Conservation (phyloP, 140 eudicot genomes). For the Senecio squalidus region DNA sequence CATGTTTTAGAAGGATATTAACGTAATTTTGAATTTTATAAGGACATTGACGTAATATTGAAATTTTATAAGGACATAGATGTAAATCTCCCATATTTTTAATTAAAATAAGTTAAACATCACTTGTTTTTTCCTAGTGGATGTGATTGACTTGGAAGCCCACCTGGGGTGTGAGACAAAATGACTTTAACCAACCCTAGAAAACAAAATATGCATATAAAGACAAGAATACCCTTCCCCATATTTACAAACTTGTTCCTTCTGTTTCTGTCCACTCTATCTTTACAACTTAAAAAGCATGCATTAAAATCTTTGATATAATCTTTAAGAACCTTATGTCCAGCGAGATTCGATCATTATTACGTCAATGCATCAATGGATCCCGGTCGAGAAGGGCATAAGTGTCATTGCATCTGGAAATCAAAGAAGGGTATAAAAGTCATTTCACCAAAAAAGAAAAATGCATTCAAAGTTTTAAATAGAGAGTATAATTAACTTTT, state of each 20-base stretch:
- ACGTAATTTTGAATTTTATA: too few species aligned
- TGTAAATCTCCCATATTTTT: too few species aligned
- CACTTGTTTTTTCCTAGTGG: constrained; percentile 2
- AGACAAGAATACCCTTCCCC: constrained; percentile 26
- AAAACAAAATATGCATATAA: constrained; percentile 14
- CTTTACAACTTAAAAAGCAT: not conserved
- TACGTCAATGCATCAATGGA: not conserved
- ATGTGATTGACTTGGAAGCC: constrained; percentile 3
- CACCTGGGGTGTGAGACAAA: constrained; percentile 14
- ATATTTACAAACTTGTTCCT: constrained; percentile 3
- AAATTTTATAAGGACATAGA: too few species aligned
- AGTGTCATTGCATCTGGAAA: not conserved
- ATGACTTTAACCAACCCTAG: constrained; percentile 6
- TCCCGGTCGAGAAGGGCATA: not conserved
- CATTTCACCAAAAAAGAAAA: not conserved
- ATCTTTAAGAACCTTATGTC: not conserved
- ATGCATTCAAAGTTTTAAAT: not conserved
- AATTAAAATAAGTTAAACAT: not conserved
- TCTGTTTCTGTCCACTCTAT: not conserved
- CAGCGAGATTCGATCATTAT: not conserved
- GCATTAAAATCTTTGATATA: not conserved
- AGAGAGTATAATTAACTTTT: too few species aligned
- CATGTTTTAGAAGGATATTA: too few species aligned
- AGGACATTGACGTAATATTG: too few species aligned
- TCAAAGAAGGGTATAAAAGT: not conserved